A percentile compares a stretch with the other conserved stretches of the same genome.
Evolutionary conservation across 768 basidiomycete species (phyloP).

Genomic region (Trametes sanguinea): DNA sequence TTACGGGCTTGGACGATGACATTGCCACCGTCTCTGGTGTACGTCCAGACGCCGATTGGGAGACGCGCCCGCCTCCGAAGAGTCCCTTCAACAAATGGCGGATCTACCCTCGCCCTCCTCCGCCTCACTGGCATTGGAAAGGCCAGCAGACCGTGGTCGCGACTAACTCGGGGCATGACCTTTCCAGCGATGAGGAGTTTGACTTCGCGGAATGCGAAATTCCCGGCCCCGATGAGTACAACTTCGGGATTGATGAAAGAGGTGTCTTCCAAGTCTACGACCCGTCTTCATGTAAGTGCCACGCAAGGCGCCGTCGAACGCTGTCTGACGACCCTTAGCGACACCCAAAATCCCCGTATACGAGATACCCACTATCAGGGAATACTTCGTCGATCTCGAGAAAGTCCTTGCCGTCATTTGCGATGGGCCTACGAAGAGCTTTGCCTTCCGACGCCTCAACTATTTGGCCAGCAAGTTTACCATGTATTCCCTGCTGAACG

Average conservation of each 20-base stretch:
- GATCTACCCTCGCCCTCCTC: constrained; percentile 90
- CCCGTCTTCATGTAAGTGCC: neutral
- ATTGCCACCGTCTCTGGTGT: constrained; percentile 67
- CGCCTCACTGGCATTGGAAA: constrained; percentile 94
- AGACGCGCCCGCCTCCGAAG: constrained; percentile 28
- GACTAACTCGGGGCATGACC: constrained; percentile 19
- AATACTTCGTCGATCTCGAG: constrained; percentile 96
- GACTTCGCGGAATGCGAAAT: constrained; percentile 72
- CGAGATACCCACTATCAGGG: constrained; percentile 81
- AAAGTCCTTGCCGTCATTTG: constrained; percentile 88
- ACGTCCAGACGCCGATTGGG: constrained; percentile 56
- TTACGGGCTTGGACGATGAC: constrained; percentile 66
- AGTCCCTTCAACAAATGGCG: constrained; percentile 67
- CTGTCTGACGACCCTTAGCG: neutral
- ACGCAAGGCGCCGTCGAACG: neutral
- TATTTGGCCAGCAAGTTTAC: constrained; percentile 93
- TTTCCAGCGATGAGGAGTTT: constrained; percentile 55
- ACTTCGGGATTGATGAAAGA: constrained; percentile 76
- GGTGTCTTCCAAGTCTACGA: constrained; percentile 89
- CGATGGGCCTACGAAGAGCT: constrained; percentile 95
- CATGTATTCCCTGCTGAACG: constrained; percentile 90
- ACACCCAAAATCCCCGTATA: constrained; percentile 55
- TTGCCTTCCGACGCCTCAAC: constrained; percentile 88
- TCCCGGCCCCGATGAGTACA: constrained; percentile 64
- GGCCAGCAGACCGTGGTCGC: constrained; percentile 38